These are phyloP conservation scores for Blastocystis hominis DNA, from an alignment of 352 stramenopile species.

Conservation along the genomic window DNA sequence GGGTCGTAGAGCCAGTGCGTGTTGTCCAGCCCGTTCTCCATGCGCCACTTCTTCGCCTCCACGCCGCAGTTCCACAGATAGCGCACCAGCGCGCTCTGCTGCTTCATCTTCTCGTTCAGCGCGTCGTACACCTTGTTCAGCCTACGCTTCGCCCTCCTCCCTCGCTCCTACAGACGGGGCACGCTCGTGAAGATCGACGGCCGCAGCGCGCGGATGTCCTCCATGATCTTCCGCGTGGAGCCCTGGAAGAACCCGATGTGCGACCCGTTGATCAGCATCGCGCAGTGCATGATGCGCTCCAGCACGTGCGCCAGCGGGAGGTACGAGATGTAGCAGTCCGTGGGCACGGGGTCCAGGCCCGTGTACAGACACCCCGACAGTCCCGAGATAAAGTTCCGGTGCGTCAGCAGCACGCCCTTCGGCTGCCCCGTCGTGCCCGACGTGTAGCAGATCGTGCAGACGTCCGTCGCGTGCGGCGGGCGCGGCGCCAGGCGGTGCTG, in stretches of 20 bases:
- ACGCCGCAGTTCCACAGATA: constrained; percentile 69
- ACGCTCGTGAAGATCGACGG: constrained; percentile 82
- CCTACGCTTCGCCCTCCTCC: background rate
- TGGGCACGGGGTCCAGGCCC: constrained; percentile 37
- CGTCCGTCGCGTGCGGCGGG: constrained; percentile 68
- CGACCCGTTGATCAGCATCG: constrained; percentile 71
- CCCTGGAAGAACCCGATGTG: constrained; percentile 74
- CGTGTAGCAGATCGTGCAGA: constrained; percentile 88
- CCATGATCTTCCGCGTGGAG: constrained; percentile 78
- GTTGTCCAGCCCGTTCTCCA: constrained; percentile 62
- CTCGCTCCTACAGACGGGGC: constrained; percentile 82
- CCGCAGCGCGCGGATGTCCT: constrained; percentile 78
- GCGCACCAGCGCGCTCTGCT: constrained; percentile 67
- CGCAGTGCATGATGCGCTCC: constrained; percentile 76
- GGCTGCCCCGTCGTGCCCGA: constrained; percentile 86
- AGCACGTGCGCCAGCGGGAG: constrained; percentile 89
- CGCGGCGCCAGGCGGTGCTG: constrained; percentile 61
- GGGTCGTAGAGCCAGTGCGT: constrained; percentile 77
- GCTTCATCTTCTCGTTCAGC: constrained; percentile 57
- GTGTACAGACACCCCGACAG: constrained; percentile 61
- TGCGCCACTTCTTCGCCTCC: constrained; percentile 65
- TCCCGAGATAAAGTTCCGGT: constrained; percentile 71
- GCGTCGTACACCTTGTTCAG: constrained; percentile 58
- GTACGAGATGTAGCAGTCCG: constrained; percentile 84
- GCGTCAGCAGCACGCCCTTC: constrained; percentile 72